These are phyloP conservation scores for Fusarium irregulare DNA, from an alignment of 2,329 filamentous ascomycete species.

Conservation along the genomic window DNA sequence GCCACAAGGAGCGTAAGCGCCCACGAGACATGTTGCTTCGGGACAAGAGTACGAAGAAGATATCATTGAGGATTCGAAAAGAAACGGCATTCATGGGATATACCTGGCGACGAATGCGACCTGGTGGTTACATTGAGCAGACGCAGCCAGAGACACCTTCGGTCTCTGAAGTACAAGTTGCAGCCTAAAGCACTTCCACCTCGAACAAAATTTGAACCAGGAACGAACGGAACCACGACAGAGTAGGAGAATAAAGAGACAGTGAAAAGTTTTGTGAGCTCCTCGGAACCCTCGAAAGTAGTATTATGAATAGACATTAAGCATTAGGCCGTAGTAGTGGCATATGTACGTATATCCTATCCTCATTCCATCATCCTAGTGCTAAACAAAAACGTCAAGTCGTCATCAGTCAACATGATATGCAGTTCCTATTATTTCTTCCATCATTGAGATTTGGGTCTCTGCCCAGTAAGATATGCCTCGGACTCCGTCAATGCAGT, in stretches of 20 bases:
- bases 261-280: background rate
- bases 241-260: background rate
- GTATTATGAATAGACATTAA: conserved; percentile 47
- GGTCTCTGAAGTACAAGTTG: background rate
- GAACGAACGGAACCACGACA: background rate
- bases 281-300: conserved; percentile 17
- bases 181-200: background rate
- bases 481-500: conserved; percentile 36
- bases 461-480: conserved; percentile 18
- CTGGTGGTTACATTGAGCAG: conserved; percentile 47
- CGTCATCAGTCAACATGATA: conserved; percentile 30
- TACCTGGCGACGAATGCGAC: conserved; percentile 73
- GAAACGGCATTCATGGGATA: conserved; percentile 89
- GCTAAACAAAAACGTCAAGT: conserved; percentile 33
- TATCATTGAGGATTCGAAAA: conserved; percentile 84
- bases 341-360: conserved; percentile 30
- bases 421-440: conserved; percentile 1
- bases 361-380: conserved; percentile 39
- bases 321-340: conserved; percentile 29
- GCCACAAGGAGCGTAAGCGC: conserved; percentile 77
- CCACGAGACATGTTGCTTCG: conserved; percentile 87
- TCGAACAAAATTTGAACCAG: background rate
- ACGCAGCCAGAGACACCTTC: background rate
- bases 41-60: conserved; percentile 72
- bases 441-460: conserved; percentile 34